Evolutionary conservation across 768 basidiomycete species (phyloP), one percentile per base, ranked within the genome.

Genomic region (Boletus fagicola): DNA sequence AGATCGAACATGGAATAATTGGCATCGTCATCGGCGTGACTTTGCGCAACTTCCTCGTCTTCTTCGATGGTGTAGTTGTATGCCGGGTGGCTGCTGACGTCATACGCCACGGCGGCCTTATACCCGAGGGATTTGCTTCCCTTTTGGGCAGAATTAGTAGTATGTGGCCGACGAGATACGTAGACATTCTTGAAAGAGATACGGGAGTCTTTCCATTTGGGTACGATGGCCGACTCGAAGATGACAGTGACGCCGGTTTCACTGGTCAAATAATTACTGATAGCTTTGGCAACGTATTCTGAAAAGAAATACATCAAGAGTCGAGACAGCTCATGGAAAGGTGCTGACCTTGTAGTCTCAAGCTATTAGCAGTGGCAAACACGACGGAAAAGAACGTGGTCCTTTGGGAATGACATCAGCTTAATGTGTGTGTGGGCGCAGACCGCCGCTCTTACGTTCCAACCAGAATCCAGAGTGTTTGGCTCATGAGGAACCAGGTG

Each of bases 171-270:
- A 11, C 93, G 86, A 24, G 94, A 95, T 46, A 99, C 79, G 65
- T 91, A 98, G 44, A 98, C 95, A 63, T 98, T 97, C 70, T 93
- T 93, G 81, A 99, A 96, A 0, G 94, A 94, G 53, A 99, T 88
- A 15, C 89, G 87, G 11, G 94, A 95, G 65, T 95, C 92, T 60
- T 93, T 91, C 94, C 95, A 97, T 71, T 93, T 94, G 3, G 97
- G 96, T 11, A 98, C 95, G 64, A 98, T 95, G 31, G 97, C 97
- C 5, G 92, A 94, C 73, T 99, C 97, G 70, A 98, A 98, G 52
- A 96, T 90, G 63, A 99, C 87, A 15, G 87, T 94, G 42, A 96
- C 86, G 2, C 97, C 97, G 0, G 95, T 97, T 69, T 94, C 90
- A 0, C 88, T 80, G 6, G 97, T 98, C 56, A 99, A 76, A 70